Evolutionary conservation across 176 grass and related monocot genomes (phyloP).

Genomic region (Juncus inflexus): DNA sequence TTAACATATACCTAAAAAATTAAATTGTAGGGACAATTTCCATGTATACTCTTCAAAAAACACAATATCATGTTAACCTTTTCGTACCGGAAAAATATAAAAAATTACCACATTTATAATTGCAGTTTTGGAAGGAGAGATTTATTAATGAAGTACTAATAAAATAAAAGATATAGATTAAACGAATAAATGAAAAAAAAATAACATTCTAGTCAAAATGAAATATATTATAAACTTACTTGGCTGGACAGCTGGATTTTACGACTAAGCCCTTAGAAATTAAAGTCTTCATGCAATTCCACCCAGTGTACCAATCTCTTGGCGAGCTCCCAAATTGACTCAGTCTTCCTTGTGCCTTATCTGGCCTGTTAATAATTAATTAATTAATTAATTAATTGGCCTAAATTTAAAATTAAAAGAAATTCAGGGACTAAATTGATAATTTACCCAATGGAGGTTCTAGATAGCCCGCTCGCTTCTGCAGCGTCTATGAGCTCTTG

Average conservation of each 20-base stretch:
- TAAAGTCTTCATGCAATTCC: slow-evolving; percentile 90
- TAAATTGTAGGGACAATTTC: too few species aligned
- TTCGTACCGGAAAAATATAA: too few species aligned
- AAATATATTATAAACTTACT: slow-evolving; percentile 36
- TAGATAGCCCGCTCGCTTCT: slow-evolving; percentile 78
- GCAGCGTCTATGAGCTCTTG: slow-evolving; percentile 86
- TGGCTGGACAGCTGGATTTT: slow-evolving; percentile 60
- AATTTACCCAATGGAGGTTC: slow-evolving; percentile 52
- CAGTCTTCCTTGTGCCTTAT: slow-evolving; percentile 62
- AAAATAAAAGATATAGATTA: too few species aligned
- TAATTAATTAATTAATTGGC: neutral
- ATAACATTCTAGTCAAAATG: too few species aligned
- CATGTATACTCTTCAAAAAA: neutral
- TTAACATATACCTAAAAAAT: too few species aligned
- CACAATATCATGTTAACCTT: neutral
- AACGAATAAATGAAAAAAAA: too few species aligned
- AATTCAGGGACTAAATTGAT: neutral
- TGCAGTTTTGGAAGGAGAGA: too few species aligned
- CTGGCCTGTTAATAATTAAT: slow-evolving; percentile 30
- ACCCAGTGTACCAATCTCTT: slow-evolving; percentile 77
- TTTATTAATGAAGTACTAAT: too few species aligned
- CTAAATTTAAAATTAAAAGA: neutral
- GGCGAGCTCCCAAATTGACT: slow-evolving; percentile 40
- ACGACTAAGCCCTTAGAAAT: slow-evolving; percentile 41
- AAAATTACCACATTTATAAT: neutral